phyloP scores from a whole-genome alignment of 2,329 filamentous ascomycete species.

The Alternaria hordeiaustralica region DNA sequence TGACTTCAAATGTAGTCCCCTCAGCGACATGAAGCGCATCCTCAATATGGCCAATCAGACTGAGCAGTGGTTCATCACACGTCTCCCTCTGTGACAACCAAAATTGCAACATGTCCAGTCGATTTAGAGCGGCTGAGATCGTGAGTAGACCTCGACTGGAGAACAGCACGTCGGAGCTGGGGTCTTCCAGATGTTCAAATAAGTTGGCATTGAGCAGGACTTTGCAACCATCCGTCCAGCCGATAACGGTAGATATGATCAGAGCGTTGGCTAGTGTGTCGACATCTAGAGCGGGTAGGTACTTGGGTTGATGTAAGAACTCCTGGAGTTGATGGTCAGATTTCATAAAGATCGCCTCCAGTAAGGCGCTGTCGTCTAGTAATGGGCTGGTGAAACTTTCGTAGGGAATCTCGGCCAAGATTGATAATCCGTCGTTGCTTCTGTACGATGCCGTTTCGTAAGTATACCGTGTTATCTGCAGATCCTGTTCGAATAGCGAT shows the following conservation, averaged over 20 bases:
- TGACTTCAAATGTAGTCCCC: no score
- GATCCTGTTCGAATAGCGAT: neutral
- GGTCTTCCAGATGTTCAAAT: accelerated
- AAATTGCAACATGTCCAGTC: neutral
- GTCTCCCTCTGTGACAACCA: neutral
- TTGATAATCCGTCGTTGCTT: neutral
- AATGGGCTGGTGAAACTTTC: neutral
- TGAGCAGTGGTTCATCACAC: neutral
- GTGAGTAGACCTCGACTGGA: accelerated
- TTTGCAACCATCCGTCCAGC: neutral
- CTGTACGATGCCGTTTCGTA: accelerated
- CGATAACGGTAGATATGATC: neutral
- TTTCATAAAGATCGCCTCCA: neutral
- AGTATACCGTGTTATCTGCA: neutral
- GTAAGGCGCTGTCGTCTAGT: neutral
- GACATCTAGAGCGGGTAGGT: accelerated
- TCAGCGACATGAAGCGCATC: neutral
- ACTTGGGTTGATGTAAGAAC: neutral
- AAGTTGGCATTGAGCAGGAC: neutral
- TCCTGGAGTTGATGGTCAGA: neutral
- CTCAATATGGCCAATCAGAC: neutral
- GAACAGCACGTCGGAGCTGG: accelerated
- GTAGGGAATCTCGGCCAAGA: neutral
- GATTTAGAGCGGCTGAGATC: neutral
- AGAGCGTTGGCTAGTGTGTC: accelerated